Conservation (phyloP, 805 yeast species). For the Barnettozyma salicaria region DNA sequence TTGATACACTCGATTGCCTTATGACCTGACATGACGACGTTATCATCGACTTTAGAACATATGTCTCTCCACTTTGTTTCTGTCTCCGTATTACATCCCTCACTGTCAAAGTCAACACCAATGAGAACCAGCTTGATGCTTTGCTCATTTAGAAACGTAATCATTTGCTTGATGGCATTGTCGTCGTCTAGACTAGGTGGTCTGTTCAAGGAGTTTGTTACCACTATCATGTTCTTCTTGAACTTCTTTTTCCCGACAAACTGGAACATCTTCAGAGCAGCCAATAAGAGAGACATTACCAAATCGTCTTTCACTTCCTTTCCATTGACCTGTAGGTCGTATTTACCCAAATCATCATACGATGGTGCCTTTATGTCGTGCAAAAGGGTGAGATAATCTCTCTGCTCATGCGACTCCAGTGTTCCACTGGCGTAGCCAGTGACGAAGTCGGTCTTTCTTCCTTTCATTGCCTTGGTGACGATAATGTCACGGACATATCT, state of each 20-base stretch:
- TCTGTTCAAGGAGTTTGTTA: conserved; percentile 17
- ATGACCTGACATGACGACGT: conserved; percentile 10
- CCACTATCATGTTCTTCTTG: conserved; percentile 21
- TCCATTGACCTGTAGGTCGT: conserved; percentile 3
- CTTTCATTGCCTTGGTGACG: conserved; percentile 23
- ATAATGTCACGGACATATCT: conserved; percentile 38
- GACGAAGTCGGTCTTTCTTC: conserved; percentile 36
- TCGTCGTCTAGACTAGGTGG: conserved; percentile 16
- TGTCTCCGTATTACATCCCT: background rate
- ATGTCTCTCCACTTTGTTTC: conserved; percentile 11
- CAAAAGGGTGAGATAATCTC: conserved; percentile 7
- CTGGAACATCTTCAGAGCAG: conserved; percentile 7
- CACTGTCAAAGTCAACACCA: conserved; percentile 20
- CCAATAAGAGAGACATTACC: conserved; percentile 9
- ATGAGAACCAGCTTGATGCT: conserved; percentile 15
- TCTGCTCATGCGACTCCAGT: conserved; percentile 4
- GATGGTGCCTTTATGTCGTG: conserved; percentile 7
- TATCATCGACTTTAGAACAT: conserved; percentile 10
- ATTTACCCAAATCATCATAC: conserved; percentile 2
- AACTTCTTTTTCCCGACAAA: conserved; percentile 21
- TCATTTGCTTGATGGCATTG: conserved; percentile 6
- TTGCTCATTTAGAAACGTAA: conserved; percentile 8
- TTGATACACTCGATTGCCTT: conserved; percentile 23
- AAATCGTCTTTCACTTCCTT: conserved; percentile 5
- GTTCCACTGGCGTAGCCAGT: conserved; percentile 28